Conservation (phyloP, 2,329 filamentous ascomycete genomes). For the Ophiostoma sp. region DNA sequence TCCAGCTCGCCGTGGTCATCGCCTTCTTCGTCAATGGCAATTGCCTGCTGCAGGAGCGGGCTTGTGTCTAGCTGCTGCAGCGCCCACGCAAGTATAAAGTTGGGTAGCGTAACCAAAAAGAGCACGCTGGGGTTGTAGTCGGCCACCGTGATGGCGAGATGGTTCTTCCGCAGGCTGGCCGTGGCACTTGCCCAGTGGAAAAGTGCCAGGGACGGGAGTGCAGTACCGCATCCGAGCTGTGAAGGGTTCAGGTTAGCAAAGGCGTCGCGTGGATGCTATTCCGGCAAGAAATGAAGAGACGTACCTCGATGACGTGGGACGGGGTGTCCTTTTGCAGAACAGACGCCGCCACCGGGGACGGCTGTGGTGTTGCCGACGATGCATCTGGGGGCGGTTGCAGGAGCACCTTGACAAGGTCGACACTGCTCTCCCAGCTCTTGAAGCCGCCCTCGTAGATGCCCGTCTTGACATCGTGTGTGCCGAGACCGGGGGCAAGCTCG, state of each 20-base stretch:
- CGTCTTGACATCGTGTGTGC: slow-evolving; percentile 68
- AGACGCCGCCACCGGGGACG: slow-evolving; percentile 17
- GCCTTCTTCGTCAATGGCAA: slow-evolving; percentile 52
- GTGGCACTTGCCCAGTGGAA: slow-evolving; percentile 52
- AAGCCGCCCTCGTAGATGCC: slow-evolving; percentile 83
- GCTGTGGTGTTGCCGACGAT: slow-evolving; percentile 21
- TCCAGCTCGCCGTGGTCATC: slow-evolving; percentile 59
- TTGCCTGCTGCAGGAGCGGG: slow-evolving; percentile 40
- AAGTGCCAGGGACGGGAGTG: slow-evolving; percentile 64
- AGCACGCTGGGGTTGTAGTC: slow-evolving; percentile 79
- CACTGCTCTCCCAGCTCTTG: slow-evolving; percentile 84
- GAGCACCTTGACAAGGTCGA: slow-evolving; percentile 70
- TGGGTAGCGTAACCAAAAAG: slow-evolving; percentile 72
- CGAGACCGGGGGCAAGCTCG: slow-evolving; percentile 48
- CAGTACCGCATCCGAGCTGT: slow-evolving; percentile 73
- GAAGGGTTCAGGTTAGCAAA: slow-evolving; percentile 5
- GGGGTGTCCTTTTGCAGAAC: slow-evolving; percentile 32
- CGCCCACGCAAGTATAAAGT: slow-evolving; percentile 67
- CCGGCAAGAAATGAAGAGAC: not conserved
- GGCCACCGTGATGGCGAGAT: slow-evolving; percentile 59
- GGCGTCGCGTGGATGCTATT: no score
- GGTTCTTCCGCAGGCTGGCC: slow-evolving; percentile 20
- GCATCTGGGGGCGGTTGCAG: slow-evolving; percentile 38
- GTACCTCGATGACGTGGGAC: slow-evolving; percentile 50
- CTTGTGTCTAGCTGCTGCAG: slow-evolving; percentile 38